Conservation (phyloP, 805 yeast genomes). For the Kodamaea leandrae region DNA sequence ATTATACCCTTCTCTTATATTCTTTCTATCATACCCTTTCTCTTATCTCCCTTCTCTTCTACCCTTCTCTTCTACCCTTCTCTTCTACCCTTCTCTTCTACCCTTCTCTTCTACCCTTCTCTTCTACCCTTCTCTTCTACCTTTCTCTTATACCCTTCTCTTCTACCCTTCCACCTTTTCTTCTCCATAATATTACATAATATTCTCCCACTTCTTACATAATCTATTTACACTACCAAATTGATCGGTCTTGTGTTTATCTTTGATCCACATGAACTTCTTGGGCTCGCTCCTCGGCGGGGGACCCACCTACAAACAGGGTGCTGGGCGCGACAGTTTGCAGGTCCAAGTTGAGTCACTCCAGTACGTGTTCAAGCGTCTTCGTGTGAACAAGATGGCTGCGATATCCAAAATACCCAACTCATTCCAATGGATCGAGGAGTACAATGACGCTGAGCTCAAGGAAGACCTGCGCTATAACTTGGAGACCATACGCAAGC, state of each 20-base stretch:
- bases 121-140: too few species aligned
- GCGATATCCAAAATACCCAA: constrained; percentile 17
- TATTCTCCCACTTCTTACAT: neutral
- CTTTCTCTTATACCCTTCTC: too few species aligned
- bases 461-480: constrained; percentile 51
- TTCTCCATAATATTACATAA: too few species aligned
- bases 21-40: too few species aligned
- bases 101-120: too few species aligned
- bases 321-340: constrained; percentile 7
- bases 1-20: too few species aligned
- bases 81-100: too few species aligned
- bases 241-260: too few species aligned
- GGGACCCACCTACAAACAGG: constrained; percentile 16
- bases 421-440: constrained; percentile 42
- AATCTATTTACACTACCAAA: too few species aligned
- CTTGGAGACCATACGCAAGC: constrained; percentile 38
- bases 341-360: constrained; percentile 56
- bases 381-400: constrained; percentile 41
- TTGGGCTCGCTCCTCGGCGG: constrained; percentile 6
- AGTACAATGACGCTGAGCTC: constrained; percentile 16
- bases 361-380: constrained; percentile 54
- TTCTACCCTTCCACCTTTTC: too few species aligned
- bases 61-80: too few species aligned
- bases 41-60: too few species aligned
- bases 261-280: constrained; percentile 1